A percentile compares a stretch with the other conserved stretches of the same genome.
Evolutionary conservation across 2,329 filamentous ascomycete genomes (phyloP).

Genomic region (Talaromyces sp.): DNA sequence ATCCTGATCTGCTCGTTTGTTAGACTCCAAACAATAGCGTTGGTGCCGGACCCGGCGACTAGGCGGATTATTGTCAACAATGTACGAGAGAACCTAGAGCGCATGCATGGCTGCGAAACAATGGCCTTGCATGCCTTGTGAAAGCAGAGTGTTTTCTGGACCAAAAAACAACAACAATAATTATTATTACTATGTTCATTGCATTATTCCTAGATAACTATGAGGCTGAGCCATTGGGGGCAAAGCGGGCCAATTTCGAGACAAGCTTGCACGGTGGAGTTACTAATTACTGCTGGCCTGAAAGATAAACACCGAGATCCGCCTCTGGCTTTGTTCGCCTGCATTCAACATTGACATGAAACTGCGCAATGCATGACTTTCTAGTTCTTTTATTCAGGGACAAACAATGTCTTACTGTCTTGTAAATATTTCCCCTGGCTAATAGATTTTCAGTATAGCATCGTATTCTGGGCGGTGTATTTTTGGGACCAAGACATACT

Average conservation of each 20-base stretch:
- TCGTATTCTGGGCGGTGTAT: too few relatives aligned
- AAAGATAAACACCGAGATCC: background rate
- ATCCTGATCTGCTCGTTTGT: background rate
- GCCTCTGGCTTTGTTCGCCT: background rate
- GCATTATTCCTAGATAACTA: background rate
- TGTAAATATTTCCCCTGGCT: too few relatives aligned
- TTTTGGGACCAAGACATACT: too few relatives aligned
- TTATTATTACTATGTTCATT: background rate
- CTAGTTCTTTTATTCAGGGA: too few relatives aligned
- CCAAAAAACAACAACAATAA: too few relatives aligned
- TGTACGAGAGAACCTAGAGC: background rate
- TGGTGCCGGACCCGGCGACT: background rate
- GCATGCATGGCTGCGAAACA: background rate
- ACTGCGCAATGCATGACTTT: too few relatives aligned
- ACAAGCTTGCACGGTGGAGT: background rate
- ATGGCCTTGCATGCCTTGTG: background rate
- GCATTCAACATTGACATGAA: background rate
- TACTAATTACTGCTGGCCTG: background rate
- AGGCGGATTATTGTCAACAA: too few relatives aligned
- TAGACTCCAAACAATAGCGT: background rate
- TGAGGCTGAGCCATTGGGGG: background rate
- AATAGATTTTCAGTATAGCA: background rate
- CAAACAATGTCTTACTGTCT: too few relatives aligned
- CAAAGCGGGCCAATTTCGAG: background rate
- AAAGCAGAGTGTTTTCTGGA: background rate